Base-by-base conservation (phyloP, 1,284 basidiomycete species). In the Trichosporon sp. region DNA sequence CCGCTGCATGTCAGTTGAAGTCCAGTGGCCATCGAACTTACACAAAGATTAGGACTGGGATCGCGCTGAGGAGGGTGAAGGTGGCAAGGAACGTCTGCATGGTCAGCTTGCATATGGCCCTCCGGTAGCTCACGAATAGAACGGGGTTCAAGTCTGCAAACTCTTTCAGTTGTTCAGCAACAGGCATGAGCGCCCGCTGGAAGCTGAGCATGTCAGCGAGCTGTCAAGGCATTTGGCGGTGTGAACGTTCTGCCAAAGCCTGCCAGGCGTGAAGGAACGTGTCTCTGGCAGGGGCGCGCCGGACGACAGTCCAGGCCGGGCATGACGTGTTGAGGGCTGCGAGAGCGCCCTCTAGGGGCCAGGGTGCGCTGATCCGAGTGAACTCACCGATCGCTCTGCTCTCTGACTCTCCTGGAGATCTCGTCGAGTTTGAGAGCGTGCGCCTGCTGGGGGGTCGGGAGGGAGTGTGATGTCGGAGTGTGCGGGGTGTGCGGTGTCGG, bases 1-100 rank as follows among this genome's bases (percentile, higher is more conserved):
- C 56, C 56, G 27, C 56, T 60, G 56, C 8, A 8, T 9, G 56
- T 60, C 31, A 60, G 56, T n/a, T 31, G 7, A 5, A n/a, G n/a
- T n/a, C n/a, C n/a, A n/a, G n/a, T 4, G 11, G 8, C 29, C 7
- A 31, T 7, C 5, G 7, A 31, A 32, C 56, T 31, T 23, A 60
- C 56, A 60, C 2, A 23, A 60, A 60, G 27, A 60, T n/a, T 8
- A 60, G 18, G 56, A 31, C 32, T 29, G 56, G 56, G 29, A 60
- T n/a, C 29, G 56, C 56, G 56, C 56, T 60, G 29, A 60, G 56
- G 18, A 60, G 29, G 4, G 56, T 32, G 56, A 60, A 60, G 6
- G 56, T 60, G 27, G 56, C 56, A 60, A 60, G 56, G 56, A 60
- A 60, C 23, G 56, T 60, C 56, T 60, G 56, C 56, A n/a, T 12